Conservation (phyloP, 331 rosid genomes). For the Pyracantha coccinea region DNA sequence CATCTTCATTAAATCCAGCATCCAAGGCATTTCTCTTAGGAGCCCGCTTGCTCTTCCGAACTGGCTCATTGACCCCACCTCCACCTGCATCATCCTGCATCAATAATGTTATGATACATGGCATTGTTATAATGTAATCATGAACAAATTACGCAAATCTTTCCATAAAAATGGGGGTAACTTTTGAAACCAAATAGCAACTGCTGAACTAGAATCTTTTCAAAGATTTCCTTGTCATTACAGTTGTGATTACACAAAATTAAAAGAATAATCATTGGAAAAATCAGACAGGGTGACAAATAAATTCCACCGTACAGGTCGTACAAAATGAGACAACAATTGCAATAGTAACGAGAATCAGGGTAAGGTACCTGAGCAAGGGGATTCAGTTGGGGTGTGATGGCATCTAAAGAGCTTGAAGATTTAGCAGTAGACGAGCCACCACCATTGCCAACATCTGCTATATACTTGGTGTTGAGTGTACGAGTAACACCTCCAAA, state of each 20-base stretch:
- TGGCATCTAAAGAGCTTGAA: not conserved
- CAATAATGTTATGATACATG: not conserved
- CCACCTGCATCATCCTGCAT: constrained; percentile 25
- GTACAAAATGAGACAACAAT: constrained; percentile 1
- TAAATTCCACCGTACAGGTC: not conserved
- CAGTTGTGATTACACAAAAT: not conserved
- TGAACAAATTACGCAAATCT: too few relatives aligned
- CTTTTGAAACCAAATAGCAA: not conserved
- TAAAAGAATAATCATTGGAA: not conserved
- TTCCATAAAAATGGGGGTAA: not conserved
- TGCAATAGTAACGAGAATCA: not conserved
- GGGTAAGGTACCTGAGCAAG: constrained; percentile 19
- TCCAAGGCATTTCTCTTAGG: constrained; percentile 16
- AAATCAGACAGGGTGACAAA: not conserved
- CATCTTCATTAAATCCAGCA: constrained; percentile 6
- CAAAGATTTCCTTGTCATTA: not conserved
- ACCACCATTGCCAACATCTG: not conserved
- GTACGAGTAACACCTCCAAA: constrained; percentile 39
- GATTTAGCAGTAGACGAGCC: constrained; percentile 2
- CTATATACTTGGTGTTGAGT: constrained; percentile 13
- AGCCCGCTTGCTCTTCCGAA: constrained; percentile 25
- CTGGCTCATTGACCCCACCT: constrained; percentile 10
- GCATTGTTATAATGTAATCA: not conserved
- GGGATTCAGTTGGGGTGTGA: not conserved
- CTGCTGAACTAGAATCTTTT: not conserved